Evolutionary conservation across 139 green algal species (phyloP).

Genomic region (Nannochloris sp.): DNA sequence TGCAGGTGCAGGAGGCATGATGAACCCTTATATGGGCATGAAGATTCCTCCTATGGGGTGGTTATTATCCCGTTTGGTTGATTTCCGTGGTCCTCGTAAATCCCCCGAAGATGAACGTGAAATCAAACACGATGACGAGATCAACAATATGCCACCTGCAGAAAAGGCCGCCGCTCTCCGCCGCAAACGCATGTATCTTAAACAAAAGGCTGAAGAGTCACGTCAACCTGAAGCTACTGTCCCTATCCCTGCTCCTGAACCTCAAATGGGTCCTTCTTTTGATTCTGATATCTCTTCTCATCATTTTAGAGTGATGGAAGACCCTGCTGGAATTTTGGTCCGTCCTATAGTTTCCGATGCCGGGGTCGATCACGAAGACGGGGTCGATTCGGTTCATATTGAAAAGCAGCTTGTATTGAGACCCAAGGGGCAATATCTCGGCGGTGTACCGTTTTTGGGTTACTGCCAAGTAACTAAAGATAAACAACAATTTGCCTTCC

Average conservation of each 20-base stretch:
- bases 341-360: slow-evolving; percentile 49
- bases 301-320: slow-evolving; percentile 67
- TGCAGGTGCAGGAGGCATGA: not conserved
- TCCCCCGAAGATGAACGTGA: slow-evolving; percentile 40
- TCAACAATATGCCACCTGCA: slow-evolving; percentile 12
- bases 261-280: slow-evolving; percentile 60
- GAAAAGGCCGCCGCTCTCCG: slow-evolving; percentile 31
- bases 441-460: slow-evolving; percentile 25
- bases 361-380: slow-evolving; percentile 67
- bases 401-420: slow-evolving; percentile 51
- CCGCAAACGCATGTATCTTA: slow-evolving; percentile 30
- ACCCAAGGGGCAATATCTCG: slow-evolving; percentile 22
- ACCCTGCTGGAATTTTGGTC: slow-evolving; percentile 33
- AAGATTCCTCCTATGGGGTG: slow-evolving; percentile 66
- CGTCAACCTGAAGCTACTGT: slow-evolving; percentile 32
- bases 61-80: slow-evolving; percentile 60
- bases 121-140: slow-evolving; percentile 35
- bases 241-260: slow-evolving; percentile 56
- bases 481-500: slow-evolving; percentile 52
- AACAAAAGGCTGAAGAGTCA: slow-evolving; percentile 35
- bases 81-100: slow-evolving; percentile 39
- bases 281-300: slow-evolving; percentile 52
- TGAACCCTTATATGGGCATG: slow-evolving; percentile 12
- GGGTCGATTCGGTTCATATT: slow-evolving; percentile 56
- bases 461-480: slow-evolving; percentile 68